Evolutionary conservation across 176 grass and related monocot species (phyloP).

Genomic region (Lolium rigidum): DNA sequence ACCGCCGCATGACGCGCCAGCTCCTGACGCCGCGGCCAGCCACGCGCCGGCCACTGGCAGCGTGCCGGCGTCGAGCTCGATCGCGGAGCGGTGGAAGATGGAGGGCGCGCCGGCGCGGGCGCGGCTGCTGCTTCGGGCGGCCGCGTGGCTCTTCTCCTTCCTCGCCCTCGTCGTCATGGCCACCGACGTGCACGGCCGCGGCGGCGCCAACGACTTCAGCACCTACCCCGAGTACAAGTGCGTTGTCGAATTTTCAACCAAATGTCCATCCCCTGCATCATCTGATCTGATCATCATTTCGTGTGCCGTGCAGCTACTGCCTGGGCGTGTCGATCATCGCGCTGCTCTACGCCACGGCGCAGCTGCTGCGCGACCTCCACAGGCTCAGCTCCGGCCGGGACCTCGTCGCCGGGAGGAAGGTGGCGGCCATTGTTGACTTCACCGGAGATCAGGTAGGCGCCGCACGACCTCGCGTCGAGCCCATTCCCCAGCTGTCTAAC

Average conservation of each 20-base stretch:
- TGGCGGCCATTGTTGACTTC: conserved; percentile 58
- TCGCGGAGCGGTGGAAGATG: conserved; percentile 58
- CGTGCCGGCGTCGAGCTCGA: conserved; percentile 35
- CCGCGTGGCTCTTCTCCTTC: conserved; percentile 64
- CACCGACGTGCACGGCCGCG: conserved; percentile 64
- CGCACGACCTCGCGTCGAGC: neutral
- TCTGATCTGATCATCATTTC: neutral
- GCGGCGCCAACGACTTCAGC: conserved; percentile 60
- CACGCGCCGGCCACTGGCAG: neutral
- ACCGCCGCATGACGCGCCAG: neutral
- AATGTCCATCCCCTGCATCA: neutral
- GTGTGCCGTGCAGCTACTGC: conserved; percentile 53
- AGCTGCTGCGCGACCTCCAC: conserved; percentile 52
- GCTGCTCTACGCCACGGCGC: conserved; percentile 62
- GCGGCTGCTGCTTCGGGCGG: conserved; percentile 48
- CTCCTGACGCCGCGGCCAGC: neutral
- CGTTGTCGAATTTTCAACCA: neutral
- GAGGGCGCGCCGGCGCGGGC: conserved; percentile 43
- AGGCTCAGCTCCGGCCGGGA: conserved; percentile 48
- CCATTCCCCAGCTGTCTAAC: neutral
- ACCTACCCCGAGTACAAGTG: conserved; percentile 68
- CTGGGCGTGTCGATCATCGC: conserved; percentile 66
- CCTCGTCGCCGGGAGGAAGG: conserved; percentile 46
- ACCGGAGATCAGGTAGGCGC: conserved; percentile 67
- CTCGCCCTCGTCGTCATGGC: conserved; percentile 74